These are phyloP conservation scores for Umbelopsis sp. DNA, from an alignment of 192 early-diverging fungal genomes.

Conservation along the genomic window DNA sequence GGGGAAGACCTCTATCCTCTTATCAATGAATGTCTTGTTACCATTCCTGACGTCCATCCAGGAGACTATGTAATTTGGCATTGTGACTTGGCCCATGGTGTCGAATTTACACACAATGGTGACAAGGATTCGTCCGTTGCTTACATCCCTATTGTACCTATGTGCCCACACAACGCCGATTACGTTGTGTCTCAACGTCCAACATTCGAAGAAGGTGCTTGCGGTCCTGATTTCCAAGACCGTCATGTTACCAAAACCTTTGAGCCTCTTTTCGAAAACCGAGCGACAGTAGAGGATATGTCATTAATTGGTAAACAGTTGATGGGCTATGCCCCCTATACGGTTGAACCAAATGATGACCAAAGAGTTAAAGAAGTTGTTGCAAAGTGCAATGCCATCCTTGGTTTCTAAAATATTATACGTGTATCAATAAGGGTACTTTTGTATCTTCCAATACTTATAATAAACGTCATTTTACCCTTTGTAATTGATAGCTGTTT, in stretches of 20 bases:
- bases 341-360: not conserved
- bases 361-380: not conserved
- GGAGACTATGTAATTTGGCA: constrained; percentile 40
- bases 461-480: too few relatives aligned
- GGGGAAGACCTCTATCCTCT: constrained; percentile 18
- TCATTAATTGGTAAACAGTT: not conserved
- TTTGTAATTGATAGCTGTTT: too few relatives aligned
- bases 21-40: constrained; percentile 33
- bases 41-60: constrained; percentile 25
- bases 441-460: too few relatives aligned
- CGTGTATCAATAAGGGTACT: too few relatives aligned
- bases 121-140: constrained; percentile 32
- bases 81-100: constrained; percentile 32
- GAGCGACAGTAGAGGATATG: not conserved
- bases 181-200: constrained; percentile 17
- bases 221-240: constrained; percentile 8
- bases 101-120: constrained; percentile 25
- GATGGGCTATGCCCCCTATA: constrained; percentile 15
- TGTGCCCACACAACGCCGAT: constrained; percentile 27
- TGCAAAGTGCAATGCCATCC: not conserved
- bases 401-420: not conserved
- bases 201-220: constrained; percentile 19
- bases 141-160: constrained; percentile 34
- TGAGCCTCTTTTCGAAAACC: not conserved
- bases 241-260: not conserved